Conservation (phyloP, 768 basidiomycete species). For the Boletus subparvulus region DNA sequence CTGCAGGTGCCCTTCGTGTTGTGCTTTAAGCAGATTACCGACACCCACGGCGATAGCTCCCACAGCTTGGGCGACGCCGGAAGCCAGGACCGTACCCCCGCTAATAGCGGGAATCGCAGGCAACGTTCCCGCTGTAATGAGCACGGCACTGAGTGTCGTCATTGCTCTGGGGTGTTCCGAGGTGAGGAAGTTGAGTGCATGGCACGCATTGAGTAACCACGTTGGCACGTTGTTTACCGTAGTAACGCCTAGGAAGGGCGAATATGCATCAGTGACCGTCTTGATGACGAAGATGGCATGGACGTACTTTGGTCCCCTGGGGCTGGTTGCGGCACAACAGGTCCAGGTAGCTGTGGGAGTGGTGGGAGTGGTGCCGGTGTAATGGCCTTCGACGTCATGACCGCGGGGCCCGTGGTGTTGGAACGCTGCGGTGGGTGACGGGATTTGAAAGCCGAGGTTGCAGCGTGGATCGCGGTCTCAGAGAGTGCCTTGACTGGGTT, state of each 20-base stretch:
- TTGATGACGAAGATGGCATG: neutral
- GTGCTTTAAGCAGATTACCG: slow-evolving; percentile 54
- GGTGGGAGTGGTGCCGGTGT: slow-evolving; percentile 14
- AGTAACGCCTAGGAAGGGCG: slow-evolving; percentile 34
- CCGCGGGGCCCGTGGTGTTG: slow-evolving; percentile 29
- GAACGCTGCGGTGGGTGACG: slow-evolving; percentile 32
- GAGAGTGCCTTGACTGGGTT: slow-evolving; percentile 36
- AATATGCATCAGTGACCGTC: neutral
- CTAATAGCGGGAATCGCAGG: slow-evolving; percentile 70
- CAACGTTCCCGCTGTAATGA: slow-evolving; percentile 76
- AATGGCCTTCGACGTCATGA: slow-evolving; percentile 12
- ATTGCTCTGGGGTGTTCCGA: slow-evolving; percentile 75
- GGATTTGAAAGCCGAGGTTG: slow-evolving; percentile 28
- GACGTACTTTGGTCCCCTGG: slow-evolving; percentile 21
- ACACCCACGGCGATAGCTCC: slow-evolving; percentile 78
- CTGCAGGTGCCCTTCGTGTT: slow-evolving; percentile 41
- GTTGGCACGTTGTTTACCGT: slow-evolving; percentile 60
- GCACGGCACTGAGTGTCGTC: slow-evolving; percentile 71
- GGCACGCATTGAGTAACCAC: slow-evolving; percentile 77
- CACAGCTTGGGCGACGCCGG: slow-evolving; percentile 72
- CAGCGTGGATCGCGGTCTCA: slow-evolving; percentile 31
- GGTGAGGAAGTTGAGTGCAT: slow-evolving; percentile 70
- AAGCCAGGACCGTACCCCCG: slow-evolving; percentile 71
- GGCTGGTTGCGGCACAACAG: slow-evolving; percentile 8
- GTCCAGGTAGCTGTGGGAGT: slow-evolving; percentile 8